Evolutionary conservation across 116 monocot species (phyloP), one percentile per base, ranked within the genome.

Genomic region (Papilionanthe hybrid): DNA sequence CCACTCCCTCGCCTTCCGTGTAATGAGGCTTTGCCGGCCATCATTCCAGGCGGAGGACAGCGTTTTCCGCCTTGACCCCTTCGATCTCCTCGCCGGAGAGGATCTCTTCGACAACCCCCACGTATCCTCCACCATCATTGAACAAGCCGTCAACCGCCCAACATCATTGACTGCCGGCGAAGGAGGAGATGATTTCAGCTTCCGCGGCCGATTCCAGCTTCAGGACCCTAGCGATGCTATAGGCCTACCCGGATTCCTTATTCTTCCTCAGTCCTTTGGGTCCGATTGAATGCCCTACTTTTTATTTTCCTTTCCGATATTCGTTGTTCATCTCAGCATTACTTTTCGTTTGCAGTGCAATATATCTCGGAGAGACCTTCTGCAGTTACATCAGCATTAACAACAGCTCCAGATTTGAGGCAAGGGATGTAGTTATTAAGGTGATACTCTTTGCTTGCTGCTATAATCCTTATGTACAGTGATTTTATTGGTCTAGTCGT

Each of bases 181-280:
- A 50, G 82, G 50, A 29, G 63, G 69, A 28, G 81, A 78, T 11
- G 94, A 98, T 56, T 91, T 93, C 77, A 93, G 80, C 83, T 98
- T 90, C 89, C 81, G 91, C 68, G 49, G 81, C 63, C 85, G 98
- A 11, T 90, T 92, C 85, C 90, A 85, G 63, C 88, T 98, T 83
- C 89, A 78, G 22, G 78, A 84, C 77, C 90, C 98, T 72, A 81
- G 80, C 58, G 94, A 98, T 57, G 93, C 94, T 29, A 84, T 94
- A 48, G 84, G 86, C 9, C 88, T 98, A 77, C 80, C 91, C 28
- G 98, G 98, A 81, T 79, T 90, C 75, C 94, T 98, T 83, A 80
- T 98, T 78, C 86, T 98, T 12, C 98, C 98, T n/a, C 98, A 94
- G 77, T 89, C 98, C 57, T 98, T 98, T 85, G 94, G 94, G 96